Base-by-base conservation (phyloP, 2,329 filamentous ascomycete genomes). In the Sporothrix sp. region DNA sequence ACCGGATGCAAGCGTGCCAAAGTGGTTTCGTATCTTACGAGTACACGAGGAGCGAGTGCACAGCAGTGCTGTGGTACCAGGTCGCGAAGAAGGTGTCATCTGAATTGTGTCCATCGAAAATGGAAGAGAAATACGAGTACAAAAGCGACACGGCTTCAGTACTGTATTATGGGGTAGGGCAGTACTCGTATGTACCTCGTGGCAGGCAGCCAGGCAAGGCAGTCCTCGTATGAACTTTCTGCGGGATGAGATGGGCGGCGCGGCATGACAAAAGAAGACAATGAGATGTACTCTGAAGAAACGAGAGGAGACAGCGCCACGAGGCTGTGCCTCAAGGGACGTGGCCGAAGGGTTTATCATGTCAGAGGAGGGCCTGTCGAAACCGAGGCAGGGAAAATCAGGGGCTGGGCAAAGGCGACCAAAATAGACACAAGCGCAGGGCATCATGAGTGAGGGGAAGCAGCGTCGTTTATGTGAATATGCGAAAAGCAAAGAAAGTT, bases 291-390 rank as follows among this genome's bases (percentile, higher is more conserved):
- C 7, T 9, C n/a, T n/a, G n/a, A 38, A 4, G 18, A 23, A 10
- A 38, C 20, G 25, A 36, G 21, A 35, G 8, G 16, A 28, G 7
- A 33, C 23, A 25, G 9, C n/a, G 9, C 3, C 6, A 32, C 16
- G 7, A 25, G 21, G 7, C 11, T n/a, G 23, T 25, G 37, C 18
- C 37, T 20, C 23, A 8, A 28, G 23, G 16, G 45, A 21, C 35
- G 35, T 8, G 23, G 18, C 18, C 10, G 18, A 14, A 4, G 18
- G 28, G 43, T 45, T 48, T 23, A 28, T 39, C 42, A 46, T 35
- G 42, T 51, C 49, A 25, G 49, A 51, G 43, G 47, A 46, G 30
- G 35, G 28, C 30, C 49, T 35, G 33, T 51, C 49, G 49, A 47
- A 51, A 51, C 49, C 42, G 37, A 38, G 36, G 35, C 33, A 40